Conservation (phyloP, 23 red algal species). For the Gracilaria gracilis region DNA sequence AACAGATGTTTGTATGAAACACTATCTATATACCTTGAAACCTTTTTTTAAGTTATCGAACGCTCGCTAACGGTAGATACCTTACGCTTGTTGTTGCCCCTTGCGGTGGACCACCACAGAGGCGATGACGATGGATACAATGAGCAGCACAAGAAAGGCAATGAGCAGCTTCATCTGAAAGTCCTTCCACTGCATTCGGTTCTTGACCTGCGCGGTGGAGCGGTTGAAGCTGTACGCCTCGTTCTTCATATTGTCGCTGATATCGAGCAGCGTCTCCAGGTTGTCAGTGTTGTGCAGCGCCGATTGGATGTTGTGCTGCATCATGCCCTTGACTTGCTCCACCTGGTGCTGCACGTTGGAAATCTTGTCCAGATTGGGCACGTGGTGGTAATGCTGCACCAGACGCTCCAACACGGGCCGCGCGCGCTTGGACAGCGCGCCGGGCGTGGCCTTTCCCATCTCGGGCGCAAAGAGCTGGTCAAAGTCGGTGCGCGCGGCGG, state of each 20-base stretch:
- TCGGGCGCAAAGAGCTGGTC: constrained; percentile 41
- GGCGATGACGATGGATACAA: constrained; percentile 61
- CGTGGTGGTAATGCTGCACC: constrained; percentile 41
- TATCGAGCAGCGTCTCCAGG: constrained; percentile 79
- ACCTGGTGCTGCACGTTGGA: constrained; percentile 78
- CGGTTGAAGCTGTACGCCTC: constrained; percentile 80
- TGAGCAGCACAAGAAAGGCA: constrained; percentile 48
- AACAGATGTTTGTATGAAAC: neutral
- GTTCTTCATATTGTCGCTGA: constrained; percentile 81
- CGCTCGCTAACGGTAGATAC: no score
- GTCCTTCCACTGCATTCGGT: constrained; percentile 85
- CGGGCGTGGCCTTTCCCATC: constrained; percentile 25
- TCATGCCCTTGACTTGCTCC: constrained; percentile 84
- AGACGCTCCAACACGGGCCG: constrained; percentile 55
- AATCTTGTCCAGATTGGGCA: constrained; percentile 59
- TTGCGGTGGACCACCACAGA: constrained; percentile 40
- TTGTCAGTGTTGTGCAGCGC: constrained; percentile 83
- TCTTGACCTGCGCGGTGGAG: constrained; percentile 62
- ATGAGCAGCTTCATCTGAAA: constrained; percentile 78
- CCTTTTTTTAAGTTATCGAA: no score
- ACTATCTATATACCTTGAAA: neutral
- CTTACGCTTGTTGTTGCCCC: neutral
- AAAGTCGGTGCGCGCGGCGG: constrained; percentile 72
- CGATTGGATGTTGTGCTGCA: constrained; percentile 80
- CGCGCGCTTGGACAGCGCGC: constrained; percentile 28